A percentile compares a stretch with the other conserved stretches of the same genome.
phyloP scores from a whole-genome alignment of 257 asterid species.

The Jacaranda copaia region DNA sequence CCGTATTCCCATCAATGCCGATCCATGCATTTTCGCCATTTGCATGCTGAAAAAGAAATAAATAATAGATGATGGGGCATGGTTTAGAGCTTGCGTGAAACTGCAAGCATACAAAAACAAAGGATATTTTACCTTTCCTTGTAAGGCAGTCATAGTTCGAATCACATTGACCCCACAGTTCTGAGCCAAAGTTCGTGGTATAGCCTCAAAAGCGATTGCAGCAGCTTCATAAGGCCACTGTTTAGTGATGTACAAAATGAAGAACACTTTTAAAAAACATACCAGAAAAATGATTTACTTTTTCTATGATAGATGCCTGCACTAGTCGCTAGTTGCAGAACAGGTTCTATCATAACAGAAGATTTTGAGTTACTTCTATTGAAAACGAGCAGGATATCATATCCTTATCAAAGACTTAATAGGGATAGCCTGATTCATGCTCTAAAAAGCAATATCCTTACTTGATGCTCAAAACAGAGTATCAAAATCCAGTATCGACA shows the following conservation, averaged over 20 bases:
- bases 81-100: not conserved
- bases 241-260: slow-evolving; percentile 16
- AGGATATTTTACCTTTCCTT: slow-evolving; percentile 75
- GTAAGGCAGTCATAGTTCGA: slow-evolving; percentile 93
- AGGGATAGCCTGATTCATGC: not conserved
- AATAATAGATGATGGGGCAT: slow-evolving; percentile 9
- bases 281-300: not conserved
- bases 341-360: not conserved
- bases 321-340: slow-evolving; percentile 4
- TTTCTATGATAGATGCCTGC: not conserved
- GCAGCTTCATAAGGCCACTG: slow-evolving; percentile 99
- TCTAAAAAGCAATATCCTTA: not conserved
- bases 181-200: slow-evolving; percentile 96
- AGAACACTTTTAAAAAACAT: not conserved
- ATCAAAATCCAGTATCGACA: slow-evolving; percentile 1
- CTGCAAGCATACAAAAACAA: slow-evolving; percentile 8
- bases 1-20: slow-evolving; percentile 95
- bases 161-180: slow-evolving; percentile 97
- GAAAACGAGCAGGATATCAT: not conserved
- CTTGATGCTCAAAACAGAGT: not conserved
- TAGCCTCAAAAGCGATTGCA: slow-evolving; percentile 96
- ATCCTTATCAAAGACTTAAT: not conserved
- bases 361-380: not conserved
- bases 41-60: slow-evolving; percentile 64
- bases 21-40: slow-evolving; percentile 95